Evolutionary conservation across 352 stramenopile genomes (phyloP).

Genomic region (Phytopythium cucurbitacearum): DNA sequence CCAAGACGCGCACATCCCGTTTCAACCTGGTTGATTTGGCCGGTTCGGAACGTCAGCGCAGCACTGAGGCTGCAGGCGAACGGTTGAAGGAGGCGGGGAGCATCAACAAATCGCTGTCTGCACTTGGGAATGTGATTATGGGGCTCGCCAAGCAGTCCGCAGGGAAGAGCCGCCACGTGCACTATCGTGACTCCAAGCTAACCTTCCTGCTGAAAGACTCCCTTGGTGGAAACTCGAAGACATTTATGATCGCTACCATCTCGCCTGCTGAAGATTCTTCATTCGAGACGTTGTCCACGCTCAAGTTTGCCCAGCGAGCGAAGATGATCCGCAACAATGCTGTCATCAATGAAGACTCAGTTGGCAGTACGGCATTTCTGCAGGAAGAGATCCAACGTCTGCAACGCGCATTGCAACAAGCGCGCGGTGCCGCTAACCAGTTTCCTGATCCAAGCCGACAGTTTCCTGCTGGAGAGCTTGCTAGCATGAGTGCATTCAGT

Average conservation of each 20-base stretch:
- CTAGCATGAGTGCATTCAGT: too few species aligned
- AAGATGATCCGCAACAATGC: slow-evolving; percentile 87
- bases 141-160: slow-evolving; percentile 76
- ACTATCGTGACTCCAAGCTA: slow-evolving; percentile 85
- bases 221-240: slow-evolving; percentile 83
- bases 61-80: slow-evolving; percentile 93
- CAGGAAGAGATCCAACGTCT: slow-evolving; percentile 74
- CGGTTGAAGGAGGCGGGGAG: slow-evolving; percentile 95
- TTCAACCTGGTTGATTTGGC: slow-evolving; percentile 98
- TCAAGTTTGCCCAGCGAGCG: slow-evolving; percentile 82
- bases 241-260: slow-evolving; percentile 83
- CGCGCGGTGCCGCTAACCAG: slow-evolving; percentile 7
- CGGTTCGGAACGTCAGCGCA: slow-evolving; percentile 95
- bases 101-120: slow-evolving; percentile 96
- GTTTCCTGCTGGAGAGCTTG: background rate
- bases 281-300: slow-evolving; percentile 78
- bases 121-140: slow-evolving; percentile 95
- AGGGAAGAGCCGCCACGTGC: slow-evolving; percentile 76
- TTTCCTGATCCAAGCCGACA: too few species aligned
- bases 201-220: slow-evolving; percentile 85
- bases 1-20: slow-evolving; percentile 78
- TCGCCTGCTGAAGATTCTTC: slow-evolving; percentile 83
- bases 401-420: slow-evolving; percentile 52
- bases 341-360: slow-evolving; percentile 79
- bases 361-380: slow-evolving; percentile 49